Base-by-base conservation (phyloP, 2,329 filamentous ascomycete species). In the Alternaria sp. region DNA sequence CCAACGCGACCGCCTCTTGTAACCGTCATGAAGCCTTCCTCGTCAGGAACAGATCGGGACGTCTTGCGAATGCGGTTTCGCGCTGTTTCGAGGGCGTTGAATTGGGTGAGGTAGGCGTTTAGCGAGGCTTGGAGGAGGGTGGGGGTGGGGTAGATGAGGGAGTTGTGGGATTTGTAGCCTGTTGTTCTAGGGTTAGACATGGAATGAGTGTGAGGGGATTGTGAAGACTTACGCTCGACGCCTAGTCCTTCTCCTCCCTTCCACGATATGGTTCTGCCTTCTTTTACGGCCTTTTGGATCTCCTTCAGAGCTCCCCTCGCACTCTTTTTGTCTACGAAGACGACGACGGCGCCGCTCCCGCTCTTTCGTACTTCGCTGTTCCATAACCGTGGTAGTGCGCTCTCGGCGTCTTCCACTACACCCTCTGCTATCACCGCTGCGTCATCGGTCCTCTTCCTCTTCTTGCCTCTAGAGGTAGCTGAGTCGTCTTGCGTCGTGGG, bases 1-100 rank as follows among this genome's bases (percentile, higher is more conserved):
- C 90, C 91, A 7, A 86, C 86, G 63, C 86, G 86, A 1, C 74
- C 92, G 25, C 94, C 94, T 58, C 92, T 87, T 2, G 90, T 92
- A 23, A 99, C 96, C 4, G 94, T 98, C 53, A 98, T 87, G 78
- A 99, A 99, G 2, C 96, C 96, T 79, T 99, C 96, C 75, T 93
- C 94, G 79, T 99, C 96, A 0, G 95, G 93, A 73, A 93, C 90
- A 70, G 91, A 90, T 64, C 92, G 89, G 65, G 90, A 83, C 59
- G 87, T 76, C 82, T 91, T 76, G 84, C 86, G 82, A 83, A 89
- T 68, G 75, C 86, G 71, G 84, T 90, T 80, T 84, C 90, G 81
- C 79, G 88, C 84, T 87, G 92, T 82, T 84, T 92, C 82, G 76
- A 87, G 82, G 85, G 91, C 79, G 25, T 81, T 79, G 82, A 94